Evolutionary conservation across 2,329 filamentous ascomycete species (phyloP).

Genomic region (Sarocladium strictum): DNA sequence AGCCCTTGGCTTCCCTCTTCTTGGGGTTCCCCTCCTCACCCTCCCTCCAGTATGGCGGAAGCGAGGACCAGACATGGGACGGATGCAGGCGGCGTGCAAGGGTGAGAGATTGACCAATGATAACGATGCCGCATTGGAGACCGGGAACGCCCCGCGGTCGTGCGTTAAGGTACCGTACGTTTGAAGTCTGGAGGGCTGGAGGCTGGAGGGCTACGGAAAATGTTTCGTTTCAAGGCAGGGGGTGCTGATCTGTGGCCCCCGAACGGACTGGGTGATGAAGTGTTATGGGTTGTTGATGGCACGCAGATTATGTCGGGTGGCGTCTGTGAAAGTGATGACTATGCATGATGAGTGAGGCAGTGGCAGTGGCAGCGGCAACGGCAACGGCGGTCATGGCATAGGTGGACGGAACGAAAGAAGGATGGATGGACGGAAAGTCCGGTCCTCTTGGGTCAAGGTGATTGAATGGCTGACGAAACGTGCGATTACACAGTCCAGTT

Average conservation of each 20-base stretch:
- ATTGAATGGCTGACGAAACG: not conserved
- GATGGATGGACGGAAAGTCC: not conserved
- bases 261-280: not conserved
- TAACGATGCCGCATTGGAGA: not conserved
- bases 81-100: constrained; percentile 5
- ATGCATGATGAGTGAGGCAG: not conserved
- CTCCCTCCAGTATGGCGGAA: constrained; percentile 5
- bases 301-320: not conserved
- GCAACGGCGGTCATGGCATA: too few relatives aligned
- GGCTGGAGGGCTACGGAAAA: constrained; percentile 1
- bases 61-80: constrained; percentile 8
- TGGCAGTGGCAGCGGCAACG: not conserved
- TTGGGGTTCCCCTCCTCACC: not conserved
- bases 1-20: not conserved
- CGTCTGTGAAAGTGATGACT: not conserved
- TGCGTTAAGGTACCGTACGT: constrained; percentile 4
- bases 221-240: constrained; percentile 8
- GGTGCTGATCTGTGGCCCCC: constrained; percentile 3
- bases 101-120: constrained; percentile 8
- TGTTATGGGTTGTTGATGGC: not conserved
- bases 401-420: too few relatives aligned
- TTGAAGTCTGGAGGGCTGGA: constrained; percentile 3
- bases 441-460: not conserved
- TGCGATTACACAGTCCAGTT: not conserved
- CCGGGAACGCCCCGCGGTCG: constrained; percentile 5